Evolutionary conservation across 2,329 filamentous ascomycete genomes (phyloP).

Genomic region (Polychaeton citri): DNA sequence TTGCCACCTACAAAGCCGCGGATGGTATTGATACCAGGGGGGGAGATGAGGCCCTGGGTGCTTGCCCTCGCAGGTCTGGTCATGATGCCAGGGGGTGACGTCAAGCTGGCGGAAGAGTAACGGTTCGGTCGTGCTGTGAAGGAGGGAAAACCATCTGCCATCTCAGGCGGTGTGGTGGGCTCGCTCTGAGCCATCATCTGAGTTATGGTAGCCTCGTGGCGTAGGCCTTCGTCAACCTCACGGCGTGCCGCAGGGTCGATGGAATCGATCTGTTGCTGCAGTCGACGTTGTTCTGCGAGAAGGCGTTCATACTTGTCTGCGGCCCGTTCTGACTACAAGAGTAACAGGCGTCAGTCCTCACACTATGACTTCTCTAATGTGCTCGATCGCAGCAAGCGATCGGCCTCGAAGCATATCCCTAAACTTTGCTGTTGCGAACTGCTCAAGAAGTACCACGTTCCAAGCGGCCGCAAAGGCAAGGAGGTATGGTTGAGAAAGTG

Average conservation of each 20-base stretch:
- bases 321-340: conserved; percentile 77
- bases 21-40: conserved; percentile 40
- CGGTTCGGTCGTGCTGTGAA: conserved; percentile 54
- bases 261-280: conserved; percentile 84
- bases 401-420: too few species aligned
- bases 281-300: conserved; percentile 74
- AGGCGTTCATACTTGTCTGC: conserved; percentile 84
- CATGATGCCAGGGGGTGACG: conserved; percentile 55
- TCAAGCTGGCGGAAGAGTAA: conserved; percentile 78
- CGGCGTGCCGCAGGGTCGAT: conserved; percentile 73
- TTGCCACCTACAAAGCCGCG: conserved; percentile 28
- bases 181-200: conserved; percentile 61
- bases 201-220: conserved; percentile 67
- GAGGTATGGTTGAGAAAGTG: too few species aligned
- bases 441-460: too few species aligned
- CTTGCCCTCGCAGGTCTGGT: conserved; percentile 59
- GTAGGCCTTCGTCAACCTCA: conserved; percentile 71
- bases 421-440: too few species aligned
- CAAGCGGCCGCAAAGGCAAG: too few species aligned
- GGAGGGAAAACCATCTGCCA: conserved; percentile 57
- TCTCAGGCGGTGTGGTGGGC: conserved; percentile 91
- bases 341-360: background rate
- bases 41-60: conserved; percentile 62
- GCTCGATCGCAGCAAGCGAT: too few species aligned
- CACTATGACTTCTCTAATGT: too few species aligned